Base-by-base conservation (phyloP, 2,329 filamentous ascomycete genomes). In the Neospermospora avenae region DNA sequence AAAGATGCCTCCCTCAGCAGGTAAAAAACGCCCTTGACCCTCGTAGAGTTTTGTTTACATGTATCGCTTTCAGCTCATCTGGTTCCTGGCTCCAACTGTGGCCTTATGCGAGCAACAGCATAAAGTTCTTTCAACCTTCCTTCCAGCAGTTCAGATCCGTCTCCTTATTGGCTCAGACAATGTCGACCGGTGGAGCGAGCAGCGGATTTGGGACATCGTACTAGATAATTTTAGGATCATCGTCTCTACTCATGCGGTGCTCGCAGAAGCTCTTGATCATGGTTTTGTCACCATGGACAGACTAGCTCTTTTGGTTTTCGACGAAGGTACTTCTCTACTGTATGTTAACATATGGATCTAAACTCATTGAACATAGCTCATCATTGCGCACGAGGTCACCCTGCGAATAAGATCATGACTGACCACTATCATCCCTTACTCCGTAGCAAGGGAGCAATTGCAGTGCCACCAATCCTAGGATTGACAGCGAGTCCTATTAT, bases 21-120 rank as follows among this genome's bases (percentile, higher is more conserved):
- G 31, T 35, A 35, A 35, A 35, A 35, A 35, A 35, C 13, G 31
- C 31, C 31, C 31, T 13, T 6, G 31, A 6, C 14, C 14, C n/a
- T 42, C 37, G 6, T 3, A 14, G 13, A 18, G 4, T 20, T 41
- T 8, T 34, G 71, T 71, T n/a, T n/a, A n/a, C n/a, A n/a, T n/a
- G n/a, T n/a, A n/a, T n/a, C n/a, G n/a, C n/a, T n/a, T n/a, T n/a
- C n/a, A 64, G 84, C 71, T 85, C 3, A 77, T 89, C 11, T 93
- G 90, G 90, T 91, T 93, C 67, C 75, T 91, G 42, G 82, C 85
- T 0, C 88, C 89, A 0, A 92, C 87, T 0, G 81, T 90, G 3
- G 76, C 82, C 1, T 77, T 93, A 1, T 88, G 86, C 59, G 68
- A 76, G 4, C 90, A 93, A 66, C 90, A 93, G 69, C 77, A 78